phyloP scores from a whole-genome alignment of 148 eudicot genomes.

The Polygonum maritimum region DNA sequence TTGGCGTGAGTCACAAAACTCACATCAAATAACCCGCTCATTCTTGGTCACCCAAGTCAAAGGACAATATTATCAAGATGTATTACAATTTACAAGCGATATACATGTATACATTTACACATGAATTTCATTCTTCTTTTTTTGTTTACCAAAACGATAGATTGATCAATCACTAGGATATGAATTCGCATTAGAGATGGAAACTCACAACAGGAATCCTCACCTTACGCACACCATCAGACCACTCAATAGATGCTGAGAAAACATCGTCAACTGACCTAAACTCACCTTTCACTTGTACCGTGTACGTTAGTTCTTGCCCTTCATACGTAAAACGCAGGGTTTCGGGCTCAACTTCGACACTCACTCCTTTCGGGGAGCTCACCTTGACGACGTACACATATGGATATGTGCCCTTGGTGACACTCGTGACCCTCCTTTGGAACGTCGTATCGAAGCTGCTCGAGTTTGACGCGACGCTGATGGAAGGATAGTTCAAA shows the following conservation, averaged over 20 bases:
- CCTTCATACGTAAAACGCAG: conserved; percentile 14
- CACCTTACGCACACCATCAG: too few species aligned
- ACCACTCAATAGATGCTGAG: too few species aligned
- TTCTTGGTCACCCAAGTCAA: too few species aligned
- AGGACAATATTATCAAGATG: too few species aligned
- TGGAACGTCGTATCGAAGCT: conserved; percentile 13
- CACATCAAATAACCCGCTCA: too few species aligned
- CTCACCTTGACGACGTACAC: conserved; percentile 16
- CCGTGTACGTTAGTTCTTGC: too few species aligned
- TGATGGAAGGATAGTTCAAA: too few species aligned
- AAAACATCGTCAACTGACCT: too few species aligned
- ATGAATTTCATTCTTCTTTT: too few species aligned
- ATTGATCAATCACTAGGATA: not conserved
- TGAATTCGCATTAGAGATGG: not conserved
- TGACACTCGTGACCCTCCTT: conserved; percentile 33
- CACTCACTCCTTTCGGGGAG: not conserved
- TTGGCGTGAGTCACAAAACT: too few species aligned
- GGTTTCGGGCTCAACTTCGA: conserved; percentile 21
- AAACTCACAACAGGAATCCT: not conserved
- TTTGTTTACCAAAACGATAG: not conserved
- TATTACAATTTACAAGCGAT: too few species aligned
- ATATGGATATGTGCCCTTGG: conserved; percentile 8
- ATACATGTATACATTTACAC: too few species aligned
- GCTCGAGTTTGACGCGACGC: conserved; percentile 11
- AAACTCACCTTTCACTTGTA: conserved; percentile 12